Base-by-base conservation (phyloP, 2,329 filamentous ascomycete genomes). In the Acrocalymma vagum region DNA sequence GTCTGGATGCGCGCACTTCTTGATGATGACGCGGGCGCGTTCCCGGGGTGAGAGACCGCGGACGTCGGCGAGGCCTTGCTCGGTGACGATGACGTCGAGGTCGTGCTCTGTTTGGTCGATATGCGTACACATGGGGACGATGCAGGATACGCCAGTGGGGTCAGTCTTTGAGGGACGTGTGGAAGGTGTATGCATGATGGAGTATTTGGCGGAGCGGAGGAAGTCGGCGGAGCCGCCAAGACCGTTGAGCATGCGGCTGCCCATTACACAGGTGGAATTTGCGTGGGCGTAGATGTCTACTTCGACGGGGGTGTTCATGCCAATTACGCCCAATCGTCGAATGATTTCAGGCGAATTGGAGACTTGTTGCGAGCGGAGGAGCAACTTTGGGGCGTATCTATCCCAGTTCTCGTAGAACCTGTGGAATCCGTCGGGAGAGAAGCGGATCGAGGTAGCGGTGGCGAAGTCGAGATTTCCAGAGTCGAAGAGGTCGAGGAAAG, bases 241-340 rank as follows among this genome's bases (percentile, higher is more conserved):
- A 9, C 89, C 89, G 75, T 93, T 93, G 46, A 94, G 80, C 88
- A 93, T 94, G 42, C 91, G 85, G 48, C 81, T 86, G 51, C 91
- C 90, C 84, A 94, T 90, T 15, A 95, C 90, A 64, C 88, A 92
- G 38, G 90, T 95, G 48, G 81, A 86, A 82, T 95, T 96, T 59
- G 91, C 91, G 74, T 95, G 90, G 2, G 90, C 91, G 74, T 95
- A 95, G 62, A 95, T 95, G 73, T 95, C 91, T 11, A 95, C 90
- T 73, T 95, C 91, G 30, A 95, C 89, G 15, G 90, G 90, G 0
- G 90, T 95, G 80, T 95, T 95, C 90, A 95, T 95, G 68, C 89
- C 90, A 58, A 96, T 95, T 54, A 91, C 85, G 47, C 90, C 90
- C 1, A 95, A 78, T 17, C 90, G 83, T 39, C 89, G 84, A 75